Conservation (phyloP, 2,329 filamentous ascomycete species). For the Clarireedia sp. region DNA sequence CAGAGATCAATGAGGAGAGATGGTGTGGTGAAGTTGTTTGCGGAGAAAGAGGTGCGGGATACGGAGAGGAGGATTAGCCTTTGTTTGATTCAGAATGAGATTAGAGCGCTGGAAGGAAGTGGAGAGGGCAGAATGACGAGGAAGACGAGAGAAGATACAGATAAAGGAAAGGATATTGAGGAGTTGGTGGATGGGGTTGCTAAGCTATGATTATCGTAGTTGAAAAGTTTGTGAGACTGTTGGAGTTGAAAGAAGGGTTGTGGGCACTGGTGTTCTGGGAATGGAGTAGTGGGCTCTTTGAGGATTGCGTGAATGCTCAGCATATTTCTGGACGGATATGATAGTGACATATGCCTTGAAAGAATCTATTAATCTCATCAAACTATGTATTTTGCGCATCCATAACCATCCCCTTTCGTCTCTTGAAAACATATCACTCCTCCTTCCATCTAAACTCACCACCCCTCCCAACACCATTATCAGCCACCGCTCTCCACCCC, state of each 20-base stretch:
- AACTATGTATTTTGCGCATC: too few relatives aligned
- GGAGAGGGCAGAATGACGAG: not conserved
- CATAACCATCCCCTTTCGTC: too few relatives aligned
- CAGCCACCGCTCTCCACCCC: constrained; percentile 21
- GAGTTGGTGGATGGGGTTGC: not conserved
- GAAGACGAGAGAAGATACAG: not conserved
- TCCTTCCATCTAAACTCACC: not conserved
- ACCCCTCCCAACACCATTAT: constrained; percentile 17
- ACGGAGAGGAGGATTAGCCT: not conserved
- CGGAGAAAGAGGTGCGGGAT: not conserved
- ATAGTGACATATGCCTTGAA: too few relatives aligned
- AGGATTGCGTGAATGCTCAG: too few relatives aligned
- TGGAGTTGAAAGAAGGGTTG: not conserved
- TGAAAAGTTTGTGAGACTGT: too few relatives aligned
- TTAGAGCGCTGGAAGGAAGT: not conserved
- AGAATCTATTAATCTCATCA: too few relatives aligned
- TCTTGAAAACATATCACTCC: not conserved
- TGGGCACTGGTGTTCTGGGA: not conserved
- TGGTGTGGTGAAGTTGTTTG: constrained; percentile 15
- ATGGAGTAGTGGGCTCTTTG: too few relatives aligned
- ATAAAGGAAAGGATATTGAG: not conserved
- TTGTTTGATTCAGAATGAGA: not conserved
- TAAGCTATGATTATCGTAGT: not conserved
- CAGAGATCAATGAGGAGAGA: constrained; percentile 14
- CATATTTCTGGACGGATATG: too few relatives aligned